Percentiles rank a stretch among this genome's conserved stretches.
These are phyloP conservation scores for Xylariaceae sp. DNA, from an alignment of 2,329 filamentous ascomycete genomes.

Conservation along the genomic window DNA sequence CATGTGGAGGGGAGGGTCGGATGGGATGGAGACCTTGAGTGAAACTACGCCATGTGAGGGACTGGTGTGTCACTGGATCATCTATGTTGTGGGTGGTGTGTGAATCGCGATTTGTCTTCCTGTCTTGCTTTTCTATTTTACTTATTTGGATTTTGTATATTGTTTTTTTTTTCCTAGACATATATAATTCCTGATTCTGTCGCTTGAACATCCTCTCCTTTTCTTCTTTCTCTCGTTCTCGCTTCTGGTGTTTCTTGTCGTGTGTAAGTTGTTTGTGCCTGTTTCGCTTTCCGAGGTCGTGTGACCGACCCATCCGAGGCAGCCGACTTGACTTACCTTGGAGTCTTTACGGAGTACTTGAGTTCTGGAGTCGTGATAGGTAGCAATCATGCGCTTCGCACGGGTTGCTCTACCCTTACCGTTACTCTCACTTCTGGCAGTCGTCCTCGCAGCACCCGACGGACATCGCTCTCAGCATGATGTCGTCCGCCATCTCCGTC, in stretches of 20 bases:
- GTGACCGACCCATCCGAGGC: neutral
- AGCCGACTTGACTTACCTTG: neutral
- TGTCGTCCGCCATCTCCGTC: constrained; percentile 24
- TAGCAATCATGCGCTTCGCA: constrained; percentile 21
- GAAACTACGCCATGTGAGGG: too few relatives aligned
- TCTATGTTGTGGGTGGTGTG: too few relatives aligned
- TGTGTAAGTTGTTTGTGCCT: neutral
- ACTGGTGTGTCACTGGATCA: too few relatives aligned
- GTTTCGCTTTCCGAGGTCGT: neutral
- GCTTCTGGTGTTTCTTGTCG: neutral
- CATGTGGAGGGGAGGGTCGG: too few relatives aligned
- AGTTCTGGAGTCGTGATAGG: constrained; percentile 1
- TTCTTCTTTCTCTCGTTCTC: neutral
- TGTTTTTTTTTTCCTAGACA: too few relatives aligned
- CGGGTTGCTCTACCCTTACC: constrained; percentile 19
- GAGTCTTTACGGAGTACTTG: too few relatives aligned
- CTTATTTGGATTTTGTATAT: too few relatives aligned
- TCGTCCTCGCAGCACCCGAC: constrained; percentile 23
- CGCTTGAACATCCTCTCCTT: neutral
- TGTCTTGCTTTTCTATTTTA: too few relatives aligned
- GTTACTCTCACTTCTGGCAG: constrained; percentile 24
- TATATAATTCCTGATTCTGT: too few relatives aligned
- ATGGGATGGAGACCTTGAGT: too few relatives aligned
- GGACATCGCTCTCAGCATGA: constrained; percentile 12
- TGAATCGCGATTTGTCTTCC: too few relatives aligned